A percentile compares a stretch with the other conserved stretches of the same genome.
Evolutionary conservation across 73 alveolate species (phyloP).

Genomic region (Paramecium sexaurelia): DNA sequence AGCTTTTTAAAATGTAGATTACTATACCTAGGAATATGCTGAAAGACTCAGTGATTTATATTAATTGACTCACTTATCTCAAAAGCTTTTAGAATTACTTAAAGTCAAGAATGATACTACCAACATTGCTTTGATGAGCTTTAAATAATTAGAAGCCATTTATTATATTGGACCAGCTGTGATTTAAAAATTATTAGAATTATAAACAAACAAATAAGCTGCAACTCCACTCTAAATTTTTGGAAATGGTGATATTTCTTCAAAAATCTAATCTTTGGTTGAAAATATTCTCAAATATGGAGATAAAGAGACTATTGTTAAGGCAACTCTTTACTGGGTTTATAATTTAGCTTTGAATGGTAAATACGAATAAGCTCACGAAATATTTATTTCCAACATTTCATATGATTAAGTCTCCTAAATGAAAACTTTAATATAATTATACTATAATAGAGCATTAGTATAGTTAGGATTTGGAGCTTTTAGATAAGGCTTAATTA

Average conservation of each 20-base stretch:
- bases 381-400: conserved; percentile 4
- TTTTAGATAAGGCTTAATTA: not conserved
- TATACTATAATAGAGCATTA: not conserved
- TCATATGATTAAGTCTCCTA: conserved; percentile 11
- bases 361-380: conserved; percentile 2
- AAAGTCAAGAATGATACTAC: not conserved
- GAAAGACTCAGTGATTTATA: conserved; percentile 43
- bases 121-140: conserved; percentile 9
- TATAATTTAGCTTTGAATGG: conserved; percentile 35
- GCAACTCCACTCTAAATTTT: conserved; percentile 41
- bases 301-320: conserved; percentile 14
- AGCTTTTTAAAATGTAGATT: conserved; percentile 13
- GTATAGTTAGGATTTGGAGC: not conserved
- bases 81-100: conserved; percentile 6
- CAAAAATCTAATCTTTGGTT: conserved; percentile 1
- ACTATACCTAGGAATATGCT: conserved; percentile 19
- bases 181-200: conserved; percentile 10
- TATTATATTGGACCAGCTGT: not conserved
- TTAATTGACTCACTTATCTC: conserved; percentile 6
- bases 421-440: not conserved
- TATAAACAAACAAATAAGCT: not conserved
- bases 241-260: conserved; percentile 45
- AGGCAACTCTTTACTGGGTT: not conserved
- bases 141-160: conserved; percentile 26
- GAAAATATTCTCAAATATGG: conserved; percentile 4